A percentile compares a stretch with the other conserved stretches of the same genome.
phyloP scores from a whole-genome alignment of 2,329 filamentous ascomycete genomes.

The Verticillium longisporum region DNA sequence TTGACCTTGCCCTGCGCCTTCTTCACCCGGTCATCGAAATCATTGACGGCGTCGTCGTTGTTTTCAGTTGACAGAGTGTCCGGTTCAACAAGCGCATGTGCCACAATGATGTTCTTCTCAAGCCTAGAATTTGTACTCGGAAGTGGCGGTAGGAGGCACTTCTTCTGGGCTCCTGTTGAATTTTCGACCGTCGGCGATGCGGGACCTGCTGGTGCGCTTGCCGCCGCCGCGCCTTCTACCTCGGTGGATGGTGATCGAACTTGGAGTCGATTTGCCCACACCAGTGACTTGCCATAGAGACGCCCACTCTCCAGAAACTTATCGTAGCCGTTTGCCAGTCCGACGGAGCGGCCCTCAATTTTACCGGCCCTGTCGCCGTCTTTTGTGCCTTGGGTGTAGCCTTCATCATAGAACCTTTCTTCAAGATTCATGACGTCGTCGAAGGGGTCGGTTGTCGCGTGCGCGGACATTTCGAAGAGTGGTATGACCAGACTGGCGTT shows the following conservation, averaged over 20 bases:
- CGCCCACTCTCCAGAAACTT: constrained; percentile 79
- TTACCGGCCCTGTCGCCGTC: constrained; percentile 75
- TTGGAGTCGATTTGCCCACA: constrained; percentile 74
- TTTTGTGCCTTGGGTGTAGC: constrained; percentile 65
- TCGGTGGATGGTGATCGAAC: constrained; percentile 1
- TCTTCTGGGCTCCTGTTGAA: background rate
- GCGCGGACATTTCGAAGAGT: background rate
- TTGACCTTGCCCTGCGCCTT: constrained; percentile 78
- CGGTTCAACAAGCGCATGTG: constrained; percentile 74
- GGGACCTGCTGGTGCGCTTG: background rate
- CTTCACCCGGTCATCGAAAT: constrained; percentile 85
- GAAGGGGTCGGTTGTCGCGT: constrained; percentile 40
- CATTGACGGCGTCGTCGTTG: constrained; percentile 79
- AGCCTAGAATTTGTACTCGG: constrained; percentile 55
- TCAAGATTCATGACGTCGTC: constrained; percentile 54
- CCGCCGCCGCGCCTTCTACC: background rate
- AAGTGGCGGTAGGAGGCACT: constrained; percentile 31
- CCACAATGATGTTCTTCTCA: constrained; percentile 65
- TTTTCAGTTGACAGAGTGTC: constrained; percentile 74
- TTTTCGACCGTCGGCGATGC: background rate
- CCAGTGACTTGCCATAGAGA: constrained; percentile 67
- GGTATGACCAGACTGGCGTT: too few species aligned
- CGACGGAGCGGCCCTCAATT: constrained; percentile 84
- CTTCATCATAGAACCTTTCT: constrained; percentile 71
- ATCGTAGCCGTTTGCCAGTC: constrained; percentile 86